Percentiles rank a stretch among this genome's conserved stretches.
These are phyloP conservation scores for Trametes villosa DNA, from an alignment of 768 basidiomycete species.

Conservation along the genomic window DNA sequence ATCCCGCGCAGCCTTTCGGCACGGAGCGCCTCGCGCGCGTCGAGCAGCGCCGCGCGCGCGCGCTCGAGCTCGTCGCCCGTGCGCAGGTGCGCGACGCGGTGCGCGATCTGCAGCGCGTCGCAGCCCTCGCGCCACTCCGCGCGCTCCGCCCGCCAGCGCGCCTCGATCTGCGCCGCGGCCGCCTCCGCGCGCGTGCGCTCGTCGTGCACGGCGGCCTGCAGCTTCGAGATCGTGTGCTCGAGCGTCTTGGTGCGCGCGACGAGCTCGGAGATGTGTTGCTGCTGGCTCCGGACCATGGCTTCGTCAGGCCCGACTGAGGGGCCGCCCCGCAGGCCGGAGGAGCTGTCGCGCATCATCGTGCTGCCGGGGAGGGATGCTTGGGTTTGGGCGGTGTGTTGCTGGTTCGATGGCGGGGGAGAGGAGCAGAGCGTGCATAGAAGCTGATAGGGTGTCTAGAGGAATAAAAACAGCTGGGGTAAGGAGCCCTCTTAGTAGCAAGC, in stretches of 20 bases:
- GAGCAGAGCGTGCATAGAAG: too few relatives aligned
- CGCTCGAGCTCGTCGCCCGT: slow-evolving; percentile 57
- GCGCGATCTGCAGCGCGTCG: slow-evolving; percentile 62
- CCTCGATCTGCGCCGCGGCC: slow-evolving; percentile 47
- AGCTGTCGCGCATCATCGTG: slow-evolving; percentile 7
- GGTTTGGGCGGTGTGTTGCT: too few relatives aligned
- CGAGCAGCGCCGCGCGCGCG: slow-evolving; percentile 54
- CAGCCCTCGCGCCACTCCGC: slow-evolving; percentile 64
- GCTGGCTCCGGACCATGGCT: slow-evolving; percentile 63
- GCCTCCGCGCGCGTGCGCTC: slow-evolving; percentile 50
- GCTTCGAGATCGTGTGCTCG: slow-evolving; percentile 61
- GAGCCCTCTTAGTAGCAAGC: too few relatives aligned
- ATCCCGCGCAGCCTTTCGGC: slow-evolving; percentile 61
- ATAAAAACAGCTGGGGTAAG: too few relatives aligned
- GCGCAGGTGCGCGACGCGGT: slow-evolving; percentile 67
- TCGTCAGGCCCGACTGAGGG: slow-evolving; percentile 26
- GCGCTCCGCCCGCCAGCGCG: slow-evolving; percentile 57
- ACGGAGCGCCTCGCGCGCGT: slow-evolving; percentile 57
- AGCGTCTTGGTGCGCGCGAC: slow-evolving; percentile 69
- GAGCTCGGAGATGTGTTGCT: slow-evolving; percentile 73
- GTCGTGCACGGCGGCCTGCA: slow-evolving; percentile 50
- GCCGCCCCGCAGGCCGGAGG: background rate
- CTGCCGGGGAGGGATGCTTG: too few relatives aligned
- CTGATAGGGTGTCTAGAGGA: too few relatives aligned
- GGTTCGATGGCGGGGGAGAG: too few relatives aligned